Conservation (phyloP, 345 rosid genomes). For the Lenwebbia sp. region DNA sequence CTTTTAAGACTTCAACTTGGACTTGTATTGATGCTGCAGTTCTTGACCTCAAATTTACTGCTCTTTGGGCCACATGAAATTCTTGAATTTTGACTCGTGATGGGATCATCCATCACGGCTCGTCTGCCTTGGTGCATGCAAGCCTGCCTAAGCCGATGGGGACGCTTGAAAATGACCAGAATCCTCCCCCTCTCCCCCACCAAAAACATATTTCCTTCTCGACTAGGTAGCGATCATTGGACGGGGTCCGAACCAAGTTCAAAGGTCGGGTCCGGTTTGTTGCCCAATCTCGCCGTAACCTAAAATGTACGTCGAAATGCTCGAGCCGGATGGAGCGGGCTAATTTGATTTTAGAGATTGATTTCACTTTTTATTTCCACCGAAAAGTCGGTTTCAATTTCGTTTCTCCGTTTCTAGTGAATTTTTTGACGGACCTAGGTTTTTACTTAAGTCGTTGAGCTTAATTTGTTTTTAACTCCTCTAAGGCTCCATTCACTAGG, state of each 20-base stretch:
- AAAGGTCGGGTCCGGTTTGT: neutral
- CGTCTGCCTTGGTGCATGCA: too few species aligned
- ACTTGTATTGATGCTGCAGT: neutral
- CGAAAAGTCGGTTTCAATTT: neutral
- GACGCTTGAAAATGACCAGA: neutral
- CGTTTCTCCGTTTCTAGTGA: neutral
- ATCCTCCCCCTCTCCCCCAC: neutral
- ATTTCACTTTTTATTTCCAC: neutral
- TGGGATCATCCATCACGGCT: too few species aligned
- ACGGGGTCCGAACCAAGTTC: neutral
- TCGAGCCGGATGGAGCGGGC: neutral
- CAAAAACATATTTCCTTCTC: neutral
- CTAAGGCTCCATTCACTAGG: neutral
- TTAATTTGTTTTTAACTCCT: neutral
- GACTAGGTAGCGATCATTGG: neutral
- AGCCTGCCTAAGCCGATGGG: too few species aligned
- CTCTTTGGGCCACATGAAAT: neutral
- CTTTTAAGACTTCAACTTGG: neutral
- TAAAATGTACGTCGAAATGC: neutral
- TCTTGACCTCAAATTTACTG: neutral
- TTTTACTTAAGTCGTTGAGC: neutral
- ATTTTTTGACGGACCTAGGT: neutral
- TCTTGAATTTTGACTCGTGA: neutral
- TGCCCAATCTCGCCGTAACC: neutral
- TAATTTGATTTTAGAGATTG: neutral